A percentile compares a stretch with the other conserved stretches of the same genome.
phyloP scores from a whole-genome alignment of 176 grass and related monocot species.

The Melocanna baccifera region DNA sequence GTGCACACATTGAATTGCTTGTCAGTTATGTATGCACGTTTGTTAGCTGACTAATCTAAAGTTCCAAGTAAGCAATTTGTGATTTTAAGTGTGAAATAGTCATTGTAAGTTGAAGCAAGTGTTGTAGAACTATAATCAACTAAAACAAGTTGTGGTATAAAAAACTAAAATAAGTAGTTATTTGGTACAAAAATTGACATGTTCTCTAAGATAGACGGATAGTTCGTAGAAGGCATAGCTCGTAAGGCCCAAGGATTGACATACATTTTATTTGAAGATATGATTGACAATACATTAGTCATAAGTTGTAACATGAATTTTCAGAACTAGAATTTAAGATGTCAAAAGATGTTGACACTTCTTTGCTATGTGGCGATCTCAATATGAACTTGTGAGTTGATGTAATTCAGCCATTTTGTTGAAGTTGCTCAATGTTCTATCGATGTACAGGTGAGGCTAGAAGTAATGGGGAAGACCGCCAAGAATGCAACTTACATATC shows the following conservation, averaged over 20 bases:
- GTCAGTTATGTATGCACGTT: too few relatives aligned
- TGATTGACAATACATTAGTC: too few relatives aligned
- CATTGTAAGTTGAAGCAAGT: neutral
- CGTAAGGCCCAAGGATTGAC: neutral
- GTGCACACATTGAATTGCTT: too few relatives aligned
- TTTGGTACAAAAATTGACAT: neutral
- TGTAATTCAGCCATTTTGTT: too few relatives aligned
- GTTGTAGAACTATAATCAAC: neutral
- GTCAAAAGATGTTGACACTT: neutral
- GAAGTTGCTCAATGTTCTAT: too few relatives aligned
- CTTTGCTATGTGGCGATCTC: neutral
- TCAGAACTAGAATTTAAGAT: neutral
- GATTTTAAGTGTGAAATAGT: neutral
- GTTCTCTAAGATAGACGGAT: neutral
- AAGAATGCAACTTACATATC: slow-evolving; percentile 86
- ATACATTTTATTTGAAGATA: too few relatives aligned
- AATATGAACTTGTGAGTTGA: neutral
- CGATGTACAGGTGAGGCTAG: slow-evolving; percentile 56
- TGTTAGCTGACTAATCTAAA: neutral
- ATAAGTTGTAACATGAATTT: neutral
- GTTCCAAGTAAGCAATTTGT: neutral
- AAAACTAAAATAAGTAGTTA: too few relatives aligned
- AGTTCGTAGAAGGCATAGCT: neutral
- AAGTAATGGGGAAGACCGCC: slow-evolving; percentile 87
- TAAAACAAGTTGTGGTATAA: neutral